Evolutionary conservation across 805 yeast species (phyloP), one percentile per base, ranked within the genome.

Genomic region (Limtongia smithiae): DNA sequence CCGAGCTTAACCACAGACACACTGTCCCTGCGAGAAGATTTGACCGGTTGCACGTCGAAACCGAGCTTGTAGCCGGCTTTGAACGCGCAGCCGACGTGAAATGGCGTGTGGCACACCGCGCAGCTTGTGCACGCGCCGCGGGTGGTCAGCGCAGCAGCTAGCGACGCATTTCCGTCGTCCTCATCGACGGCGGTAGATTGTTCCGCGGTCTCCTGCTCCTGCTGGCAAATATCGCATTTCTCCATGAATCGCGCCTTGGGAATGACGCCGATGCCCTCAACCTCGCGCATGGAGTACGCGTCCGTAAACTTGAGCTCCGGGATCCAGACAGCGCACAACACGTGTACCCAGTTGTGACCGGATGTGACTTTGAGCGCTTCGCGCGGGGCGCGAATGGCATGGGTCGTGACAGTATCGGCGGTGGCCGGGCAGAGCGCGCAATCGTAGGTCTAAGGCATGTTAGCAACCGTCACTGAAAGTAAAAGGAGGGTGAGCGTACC

Each of bases 261-360:
- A 6, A 62, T 53, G 15, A 48, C 50, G 8, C 62, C 68, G 0
- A 72, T 59, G 2, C 78, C 78, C 21, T 65, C 58, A 6, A 75
- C 65, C 0, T 82, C 82, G 54, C 80, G 82, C 54, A 81, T 41
- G 12, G 66, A 38, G 18, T 61, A 51, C 0, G 71, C 30, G 53
- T 73, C 68, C 0, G 73, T 79, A 61, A 74, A 78, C 25, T 64
- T 66, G 4, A 75, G 62, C n/a, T 69, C 67, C 3, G 76, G 66
- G 25, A 70, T 68, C 62, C 81, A 81, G 0, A 84, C 42, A 0
- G 90, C 82, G 67, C 97, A 89, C 2, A 78, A 53, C 2, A 83
- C 68, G 69, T 89, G 96, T 30, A 81, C 80, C 96, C 96, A 89
- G 49, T 74, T 71, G 1, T 85, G 85, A 47, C 73, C 77, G 3